Evolutionary conservation across 2,329 filamentous ascomycete genomes (phyloP).

Genomic region (Aspergillus vadensis): DNA sequence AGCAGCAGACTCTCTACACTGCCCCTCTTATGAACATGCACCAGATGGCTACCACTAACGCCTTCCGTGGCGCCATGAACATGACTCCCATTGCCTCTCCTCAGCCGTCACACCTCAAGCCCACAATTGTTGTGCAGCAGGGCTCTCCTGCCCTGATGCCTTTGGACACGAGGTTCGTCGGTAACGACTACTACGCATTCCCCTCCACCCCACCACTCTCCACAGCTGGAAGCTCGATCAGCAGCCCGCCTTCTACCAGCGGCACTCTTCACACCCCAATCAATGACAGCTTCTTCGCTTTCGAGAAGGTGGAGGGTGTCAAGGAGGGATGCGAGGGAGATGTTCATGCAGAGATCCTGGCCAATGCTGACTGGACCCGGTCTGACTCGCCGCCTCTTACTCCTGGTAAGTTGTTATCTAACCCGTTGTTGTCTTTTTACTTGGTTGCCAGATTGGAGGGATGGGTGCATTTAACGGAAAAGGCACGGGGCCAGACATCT

Average conservation of each 20-base stretch:
- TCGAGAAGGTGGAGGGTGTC: conserved; percentile 66
- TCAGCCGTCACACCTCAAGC: conserved; percentile 72
- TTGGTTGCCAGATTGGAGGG: background rate
- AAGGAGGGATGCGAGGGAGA: conserved; percentile 74
- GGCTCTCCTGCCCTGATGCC: conserved; percentile 58
- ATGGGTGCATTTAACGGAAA: conserved; percentile 13
- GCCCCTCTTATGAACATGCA: conserved; percentile 49
- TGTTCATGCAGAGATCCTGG: conserved; percentile 70
- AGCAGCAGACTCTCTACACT: conserved; percentile 42
- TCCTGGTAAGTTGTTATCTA: conserved; percentile 69
- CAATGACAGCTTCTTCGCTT: conserved; percentile 74
- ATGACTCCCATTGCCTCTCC: conserved; percentile 74
- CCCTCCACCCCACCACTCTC: conserved; percentile 87
- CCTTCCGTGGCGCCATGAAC: conserved; percentile 44
- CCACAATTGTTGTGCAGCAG: conserved; percentile 67
- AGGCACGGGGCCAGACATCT: background rate
- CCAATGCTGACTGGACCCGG: conserved; percentile 73
- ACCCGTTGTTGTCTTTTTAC: background rate
- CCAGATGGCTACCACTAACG: conserved; percentile 46
- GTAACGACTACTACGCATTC: conserved; percentile 67
- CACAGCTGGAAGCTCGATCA: conserved; percentile 78
- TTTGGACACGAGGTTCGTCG: conserved; percentile 73
- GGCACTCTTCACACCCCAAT: conserved; percentile 81
- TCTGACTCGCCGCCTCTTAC: conserved; percentile 83
- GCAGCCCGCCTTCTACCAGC: conserved; percentile 76